These are phyloP conservation scores for Spiromastix sp. DNA, from an alignment of 2,329 filamentous ascomycete genomes.

Conservation along the genomic window DNA sequence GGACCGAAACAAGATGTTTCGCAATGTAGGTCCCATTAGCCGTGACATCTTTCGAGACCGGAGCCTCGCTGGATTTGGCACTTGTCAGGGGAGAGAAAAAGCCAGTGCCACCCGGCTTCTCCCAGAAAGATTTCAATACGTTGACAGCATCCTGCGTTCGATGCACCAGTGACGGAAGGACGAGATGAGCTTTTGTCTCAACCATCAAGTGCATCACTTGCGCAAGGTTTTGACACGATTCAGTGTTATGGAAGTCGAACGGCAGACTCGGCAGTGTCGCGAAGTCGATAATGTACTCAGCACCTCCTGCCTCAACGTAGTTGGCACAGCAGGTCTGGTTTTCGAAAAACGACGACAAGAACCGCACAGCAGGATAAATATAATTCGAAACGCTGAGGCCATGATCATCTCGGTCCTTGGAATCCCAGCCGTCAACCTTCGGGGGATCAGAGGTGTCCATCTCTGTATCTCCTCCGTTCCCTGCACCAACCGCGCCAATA, in stretches of 20 bases:
- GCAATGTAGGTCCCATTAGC: constrained; percentile 62
- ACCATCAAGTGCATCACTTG: constrained; percentile 67
- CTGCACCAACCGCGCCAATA: constrained; percentile 21
- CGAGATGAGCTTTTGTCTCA: constrained; percentile 69
- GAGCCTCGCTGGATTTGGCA: constrained; percentile 10
- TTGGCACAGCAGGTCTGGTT: constrained; percentile 61
- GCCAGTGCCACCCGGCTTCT: constrained; percentile 37
- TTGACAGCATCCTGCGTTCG: constrained; percentile 62
- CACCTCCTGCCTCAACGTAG: constrained; percentile 69
- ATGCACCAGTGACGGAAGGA: constrained; percentile 69
- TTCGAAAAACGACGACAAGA: constrained; percentile 65
- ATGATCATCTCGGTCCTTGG: constrained; percentile 40
- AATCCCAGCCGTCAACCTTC: constrained; percentile 21
- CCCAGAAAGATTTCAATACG: constrained; percentile 55
- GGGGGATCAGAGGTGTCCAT: constrained; percentile 16
- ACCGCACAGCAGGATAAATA: constrained; percentile 64
- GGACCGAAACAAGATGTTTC: constrained; percentile 67
- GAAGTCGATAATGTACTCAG: constrained; percentile 75
- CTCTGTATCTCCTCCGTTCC: constrained; percentile 16
- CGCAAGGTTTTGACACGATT: constrained; percentile 59
- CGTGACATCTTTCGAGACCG: constrained; percentile 28
- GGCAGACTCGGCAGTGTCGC: constrained; percentile 72
- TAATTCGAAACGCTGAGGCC: constrained; percentile 55
- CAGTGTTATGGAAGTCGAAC: constrained; percentile 57
- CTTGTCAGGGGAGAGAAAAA: constrained; percentile 61